phyloP scores from a whole-genome alignment of 2,329 filamentous ascomycete genomes.

The Fusarium incarnatum region DNA sequence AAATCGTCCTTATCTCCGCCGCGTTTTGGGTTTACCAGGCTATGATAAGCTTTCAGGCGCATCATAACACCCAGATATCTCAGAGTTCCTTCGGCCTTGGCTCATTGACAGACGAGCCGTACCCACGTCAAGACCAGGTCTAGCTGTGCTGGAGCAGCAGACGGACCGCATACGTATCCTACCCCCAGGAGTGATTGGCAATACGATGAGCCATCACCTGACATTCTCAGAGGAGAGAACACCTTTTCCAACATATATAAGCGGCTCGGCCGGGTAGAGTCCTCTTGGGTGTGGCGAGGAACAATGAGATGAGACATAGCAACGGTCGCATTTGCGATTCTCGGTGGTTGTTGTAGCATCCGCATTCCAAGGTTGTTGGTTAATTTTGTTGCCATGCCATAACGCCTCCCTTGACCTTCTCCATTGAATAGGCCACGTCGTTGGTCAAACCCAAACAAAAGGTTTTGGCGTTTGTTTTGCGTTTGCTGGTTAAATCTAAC shows the following conservation, averaged over 20 bases:
- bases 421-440: background rate
- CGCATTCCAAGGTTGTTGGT: background rate
- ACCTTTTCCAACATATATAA: background rate
- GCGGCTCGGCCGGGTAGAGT: too few relatives aligned
- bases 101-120: background rate
- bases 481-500: background rate
- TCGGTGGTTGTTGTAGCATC: too few relatives aligned
- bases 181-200: background rate
- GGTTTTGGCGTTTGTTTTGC: background rate
- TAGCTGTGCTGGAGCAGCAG: background rate
- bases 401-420: background rate
- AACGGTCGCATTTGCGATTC: background rate
- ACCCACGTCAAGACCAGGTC: too few relatives aligned
- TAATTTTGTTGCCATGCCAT: background rate
- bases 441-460: background rate
- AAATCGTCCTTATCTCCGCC: background rate
- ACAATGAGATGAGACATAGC: background rate
- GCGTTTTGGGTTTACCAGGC: background rate
- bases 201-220: too few relatives aligned
- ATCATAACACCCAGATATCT: background rate
- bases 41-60: background rate
- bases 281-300: accelerated
- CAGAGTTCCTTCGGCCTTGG: background rate
- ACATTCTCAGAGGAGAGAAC: background rate
- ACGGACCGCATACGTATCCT: background rate